phyloP scores from a whole-genome alignment of 345 rosid genomes.

The Rhodamnia argentea region DNA sequence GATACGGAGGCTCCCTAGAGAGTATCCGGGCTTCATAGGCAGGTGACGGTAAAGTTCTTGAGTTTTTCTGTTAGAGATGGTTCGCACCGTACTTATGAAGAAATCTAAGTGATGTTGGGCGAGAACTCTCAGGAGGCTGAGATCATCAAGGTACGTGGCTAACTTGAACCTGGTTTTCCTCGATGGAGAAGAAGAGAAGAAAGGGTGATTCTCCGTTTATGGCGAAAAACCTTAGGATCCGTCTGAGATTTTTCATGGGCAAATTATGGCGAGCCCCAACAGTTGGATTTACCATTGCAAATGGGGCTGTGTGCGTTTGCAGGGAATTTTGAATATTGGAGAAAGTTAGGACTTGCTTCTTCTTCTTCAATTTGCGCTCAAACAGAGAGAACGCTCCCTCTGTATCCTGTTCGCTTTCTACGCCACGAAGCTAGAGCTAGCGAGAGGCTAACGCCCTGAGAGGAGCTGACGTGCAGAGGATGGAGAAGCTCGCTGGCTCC shows the following conservation, averaged over 20 bases:
- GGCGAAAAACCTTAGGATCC: constrained; percentile 58
- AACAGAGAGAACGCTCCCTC: too few relatives aligned
- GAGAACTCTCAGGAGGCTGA: constrained; percentile 36
- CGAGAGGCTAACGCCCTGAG: too few relatives aligned
- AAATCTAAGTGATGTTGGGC: constrained; percentile 26
- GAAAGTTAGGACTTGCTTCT: too few relatives aligned
- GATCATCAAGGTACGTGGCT: constrained; percentile 41
- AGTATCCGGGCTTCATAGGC: not conserved
- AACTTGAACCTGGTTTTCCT: constrained; percentile 48
- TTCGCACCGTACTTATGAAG: constrained; percentile 33
- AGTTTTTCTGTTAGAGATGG: constrained; percentile 39
- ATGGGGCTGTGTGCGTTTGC: constrained; percentile 45
- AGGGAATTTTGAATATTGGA: constrained; percentile 20
- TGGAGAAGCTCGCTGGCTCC: too few relatives aligned
- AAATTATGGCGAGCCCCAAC: constrained; percentile 42
- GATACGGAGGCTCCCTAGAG: too few relatives aligned
- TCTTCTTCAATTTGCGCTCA: too few relatives aligned
- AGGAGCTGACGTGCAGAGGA: too few relatives aligned
- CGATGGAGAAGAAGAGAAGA: constrained; percentile 63
- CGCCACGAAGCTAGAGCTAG: too few relatives aligned
- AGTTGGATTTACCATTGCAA: constrained; percentile 32
- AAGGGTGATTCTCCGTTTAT: constrained; percentile 52
- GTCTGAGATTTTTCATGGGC: constrained; percentile 39
- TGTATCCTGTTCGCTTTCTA: too few relatives aligned
- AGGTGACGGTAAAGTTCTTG: constrained; percentile 40